Evolutionary conservation across 257 asterid genomes (phyloP), one percentile per base, ranked within the genome.

Genomic region (Jasminum sambac): DNA sequence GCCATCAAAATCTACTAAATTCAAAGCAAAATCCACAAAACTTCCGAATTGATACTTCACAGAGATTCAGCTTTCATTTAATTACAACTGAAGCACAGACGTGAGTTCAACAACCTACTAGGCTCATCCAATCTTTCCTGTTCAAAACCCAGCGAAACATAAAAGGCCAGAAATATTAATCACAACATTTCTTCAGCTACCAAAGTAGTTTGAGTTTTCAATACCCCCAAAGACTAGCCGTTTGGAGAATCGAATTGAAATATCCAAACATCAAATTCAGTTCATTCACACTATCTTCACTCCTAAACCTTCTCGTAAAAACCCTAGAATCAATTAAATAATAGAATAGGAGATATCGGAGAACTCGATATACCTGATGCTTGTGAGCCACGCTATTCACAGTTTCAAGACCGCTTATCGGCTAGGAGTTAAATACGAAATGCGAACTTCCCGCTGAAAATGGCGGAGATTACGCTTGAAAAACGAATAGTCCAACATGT

Each of bases 381-480:
- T 9, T 23, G 62, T 13, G 26, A 57, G 55, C 39, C 30, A 6
- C 65, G 11, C 13, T 48, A 24, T 11, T 19, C 34, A 25, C 34
- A 21, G 37, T 52, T 17, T 37, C 64, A 48, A 66, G 44, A 70
- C 70, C 37, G 43, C 34, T 44, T 55, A n/a, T 50, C 48, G 57
- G 34, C 42, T 30, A 5, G 37, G 38, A 5, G 2, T 11, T 21
- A 62, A 40, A 37, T 52, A 25, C 6, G 30, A 52, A 17, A 14
- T n/a, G 76, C 74, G 70, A 78, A 68, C 71, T 78, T 87, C 87
- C 89, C 88, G 90, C 90, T 84, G 87, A 84, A 83, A 84, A 67
- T 70, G 82, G 93, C 87, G 86, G 85, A 81, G 88, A 87, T 85
- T 81, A 63, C 86, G 89, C 78, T 76, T 68, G 66, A 66, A 63